Evolutionary conservation across 257 asterid species (phyloP).

Genomic region (Solanum piurae): DNA sequence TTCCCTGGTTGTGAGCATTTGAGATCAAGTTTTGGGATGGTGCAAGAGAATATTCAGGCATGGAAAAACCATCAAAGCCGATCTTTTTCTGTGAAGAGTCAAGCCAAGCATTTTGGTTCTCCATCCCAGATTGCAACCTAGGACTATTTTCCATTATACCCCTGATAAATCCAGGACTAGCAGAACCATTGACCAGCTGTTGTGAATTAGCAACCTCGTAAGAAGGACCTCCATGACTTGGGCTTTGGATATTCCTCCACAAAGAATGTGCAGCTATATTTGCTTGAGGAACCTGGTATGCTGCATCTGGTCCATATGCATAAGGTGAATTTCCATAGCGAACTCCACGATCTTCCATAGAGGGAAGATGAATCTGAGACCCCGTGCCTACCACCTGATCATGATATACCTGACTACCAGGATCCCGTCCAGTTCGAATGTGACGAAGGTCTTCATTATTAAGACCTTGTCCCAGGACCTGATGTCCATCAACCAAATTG

Average conservation of each 20-base stretch:
- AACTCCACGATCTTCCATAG: slow-evolving; percentile 54
- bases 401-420: slow-evolving; percentile 50
- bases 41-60: slow-evolving; percentile 42
- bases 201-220: slow-evolving; percentile 45
- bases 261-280: slow-evolving; percentile 45
- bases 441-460: slow-evolving; percentile 59
- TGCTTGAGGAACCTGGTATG: slow-evolving; percentile 56
- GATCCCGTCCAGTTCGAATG: slow-evolving; percentile 46
- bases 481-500: slow-evolving; percentile 47
- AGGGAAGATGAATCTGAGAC: slow-evolving; percentile 43
- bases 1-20: slow-evolving; percentile 28
- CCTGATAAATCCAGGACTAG: slow-evolving; percentile 42
- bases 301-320: slow-evolving; percentile 50
- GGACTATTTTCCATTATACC: slow-evolving; percentile 46
- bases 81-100: slow-evolving; percentile 45
- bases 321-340: slow-evolving; percentile 48
- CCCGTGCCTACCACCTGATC: slow-evolving; percentile 46
- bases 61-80: slow-evolving; percentile 35
- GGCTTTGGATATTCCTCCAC: slow-evolving; percentile 71
- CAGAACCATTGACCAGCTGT: slow-evolving; percentile 51
- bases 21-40: slow-evolving; percentile 30
- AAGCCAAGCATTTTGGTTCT: slow-evolving; percentile 49
- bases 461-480: slow-evolving; percentile 40
- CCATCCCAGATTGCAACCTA: slow-evolving; percentile 41
- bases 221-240: slow-evolving; percentile 42